A percentile compares a stretch with the other conserved stretches of the same genome.
Conservation (phyloP, 768 basidiomycete genomes). For the Pleurotus ostreatus region DNA sequence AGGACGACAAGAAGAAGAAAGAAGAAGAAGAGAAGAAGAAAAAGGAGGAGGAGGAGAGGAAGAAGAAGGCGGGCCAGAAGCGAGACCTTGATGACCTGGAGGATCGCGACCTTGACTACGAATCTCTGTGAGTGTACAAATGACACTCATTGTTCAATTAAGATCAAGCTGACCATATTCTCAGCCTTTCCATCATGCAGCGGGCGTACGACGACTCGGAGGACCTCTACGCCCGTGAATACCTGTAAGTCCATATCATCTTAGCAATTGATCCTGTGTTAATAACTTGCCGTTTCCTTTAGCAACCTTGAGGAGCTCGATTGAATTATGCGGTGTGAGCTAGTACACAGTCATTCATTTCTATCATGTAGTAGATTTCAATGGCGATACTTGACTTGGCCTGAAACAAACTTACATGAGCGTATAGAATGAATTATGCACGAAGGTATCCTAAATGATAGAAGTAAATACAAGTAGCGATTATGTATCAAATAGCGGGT, state of each 20-base stretch:
- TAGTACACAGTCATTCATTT: background rate
- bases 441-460: background rate
- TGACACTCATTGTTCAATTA: background rate
- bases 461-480: background rate
- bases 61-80: background rate
- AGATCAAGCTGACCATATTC: background rate
- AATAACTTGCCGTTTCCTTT: background rate
- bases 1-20: background rate
- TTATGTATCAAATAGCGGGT: no score
- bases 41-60: background rate
- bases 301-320: background rate
- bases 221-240: background rate
- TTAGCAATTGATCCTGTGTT: no score
- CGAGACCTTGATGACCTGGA: background rate
- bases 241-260: background rate
- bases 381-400: no score
- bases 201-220: conserved; percentile 1
- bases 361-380: no score
- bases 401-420: no score
- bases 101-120: conserved; percentile 2
- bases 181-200: background rate
- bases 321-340: background rate
- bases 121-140: background rate
- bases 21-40: background rate
- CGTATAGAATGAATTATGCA: background rate